Percentiles rank a stretch among this genome's conserved stretches.
phyloP scores from a whole-genome alignment of 257 asterid genomes.

The Eucommia ulmoides region DNA sequence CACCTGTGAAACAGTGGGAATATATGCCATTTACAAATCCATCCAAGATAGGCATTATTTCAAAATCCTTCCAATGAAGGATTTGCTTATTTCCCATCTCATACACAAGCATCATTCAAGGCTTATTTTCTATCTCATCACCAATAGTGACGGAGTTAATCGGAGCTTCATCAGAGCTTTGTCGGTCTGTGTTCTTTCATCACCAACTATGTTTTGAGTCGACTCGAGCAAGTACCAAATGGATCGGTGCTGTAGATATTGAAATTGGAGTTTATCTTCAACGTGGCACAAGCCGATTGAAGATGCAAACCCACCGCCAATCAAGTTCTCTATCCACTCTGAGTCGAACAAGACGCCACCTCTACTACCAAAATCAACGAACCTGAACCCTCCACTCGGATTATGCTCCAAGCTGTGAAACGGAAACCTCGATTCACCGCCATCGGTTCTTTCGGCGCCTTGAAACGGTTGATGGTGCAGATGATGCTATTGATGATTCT shows the following conservation, averaged over 20 bases:
- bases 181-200: conserved; percentile 9
- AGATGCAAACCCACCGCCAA: conserved; percentile 65
- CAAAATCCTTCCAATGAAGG: too few relatives aligned
- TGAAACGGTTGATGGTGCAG: too few relatives aligned
- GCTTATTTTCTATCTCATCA: conserved; percentile 69
- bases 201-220: conserved; percentile 12
- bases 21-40: too few relatives aligned
- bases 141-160: conserved; percentile 25
- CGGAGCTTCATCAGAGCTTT: conserved; percentile 11
- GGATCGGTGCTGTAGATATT: conserved; percentile 44
- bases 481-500: too few relatives aligned
- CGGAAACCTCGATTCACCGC: conserved; percentile 51
- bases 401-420: conserved; percentile 54
- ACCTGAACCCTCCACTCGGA: conserved; percentile 39
- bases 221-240: conserved; percentile 28
- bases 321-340: conserved; percentile 94
- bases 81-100: too few relatives aligned
- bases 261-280: conserved; percentile 49
- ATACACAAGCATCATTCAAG: conserved; percentile 84
- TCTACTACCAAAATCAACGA: conserved; percentile 46
- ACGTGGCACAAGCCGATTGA: conserved; percentile 54
- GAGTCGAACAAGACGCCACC: conserved; percentile 74
- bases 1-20: too few relatives aligned
- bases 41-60: too few relatives aligned
- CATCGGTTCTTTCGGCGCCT: conserved; percentile 32